Conservation (phyloP, 768 basidiomycete species). For the Leccinum subtestaceum region DNA sequence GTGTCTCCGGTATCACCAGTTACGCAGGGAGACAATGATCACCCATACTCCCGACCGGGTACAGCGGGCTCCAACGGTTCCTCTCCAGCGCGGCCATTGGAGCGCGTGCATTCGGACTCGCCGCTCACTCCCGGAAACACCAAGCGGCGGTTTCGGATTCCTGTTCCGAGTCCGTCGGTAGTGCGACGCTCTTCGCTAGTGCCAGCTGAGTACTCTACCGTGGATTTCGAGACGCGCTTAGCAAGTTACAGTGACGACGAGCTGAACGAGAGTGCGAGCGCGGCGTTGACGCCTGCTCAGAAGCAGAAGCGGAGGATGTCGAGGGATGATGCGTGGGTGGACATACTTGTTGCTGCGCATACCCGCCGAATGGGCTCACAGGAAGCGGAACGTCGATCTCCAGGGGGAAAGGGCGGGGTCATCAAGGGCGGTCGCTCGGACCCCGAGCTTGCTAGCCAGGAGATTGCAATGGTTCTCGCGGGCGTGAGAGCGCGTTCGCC, state of each 20-base stretch:
- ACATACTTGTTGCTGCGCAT: constrained; percentile 70
- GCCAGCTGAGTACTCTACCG: constrained; percentile 75
- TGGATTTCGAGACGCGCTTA: constrained; percentile 82
- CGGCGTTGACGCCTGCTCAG: constrained; percentile 39
- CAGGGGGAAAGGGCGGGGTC: constrained; percentile 22
- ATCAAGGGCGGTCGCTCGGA: constrained; percentile 45
- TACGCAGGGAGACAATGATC: constrained; percentile 34
- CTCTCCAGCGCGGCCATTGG: constrained; percentile 21
- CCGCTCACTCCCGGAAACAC: constrained; percentile 27
- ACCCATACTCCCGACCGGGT: constrained; percentile 19
- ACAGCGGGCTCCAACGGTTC: constrained; percentile 20
- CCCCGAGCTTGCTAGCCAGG: constrained; percentile 70
- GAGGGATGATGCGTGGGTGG: constrained; percentile 82
- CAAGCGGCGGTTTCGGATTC: constrained; percentile 59
- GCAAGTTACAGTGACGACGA: constrained; percentile 58
- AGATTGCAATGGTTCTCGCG: constrained; percentile 71
- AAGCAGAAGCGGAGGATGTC: constrained; percentile 43
- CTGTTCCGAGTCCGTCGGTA: constrained; percentile 53
- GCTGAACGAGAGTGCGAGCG: constrained; percentile 40
- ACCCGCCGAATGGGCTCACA: constrained; percentile 52
- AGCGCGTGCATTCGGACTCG: constrained; percentile 27
- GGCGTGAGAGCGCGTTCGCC: constrained; percentile 41
- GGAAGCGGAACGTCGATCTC: constrained; percentile 40
- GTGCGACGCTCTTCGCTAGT: constrained; percentile 47
- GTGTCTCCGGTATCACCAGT: constrained; percentile 27